These are phyloP conservation scores for Cladorrhinum sp. DNA, from an alignment of 2,329 filamentous ascomycete species.

Conservation along the genomic window DNA sequence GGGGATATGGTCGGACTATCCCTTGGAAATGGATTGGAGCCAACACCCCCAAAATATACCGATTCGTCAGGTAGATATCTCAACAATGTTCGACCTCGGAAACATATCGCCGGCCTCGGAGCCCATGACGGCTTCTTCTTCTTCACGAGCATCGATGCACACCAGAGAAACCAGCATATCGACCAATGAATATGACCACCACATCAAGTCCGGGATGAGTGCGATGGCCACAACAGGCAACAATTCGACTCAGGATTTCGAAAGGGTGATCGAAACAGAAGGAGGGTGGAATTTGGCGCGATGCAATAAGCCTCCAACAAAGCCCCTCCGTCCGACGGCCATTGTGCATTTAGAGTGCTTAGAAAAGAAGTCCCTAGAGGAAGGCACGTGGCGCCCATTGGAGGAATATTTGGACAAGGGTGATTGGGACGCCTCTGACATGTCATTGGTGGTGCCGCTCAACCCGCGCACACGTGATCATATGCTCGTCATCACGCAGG, in stretches of 20 bases:
- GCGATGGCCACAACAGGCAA: conserved; percentile 28
- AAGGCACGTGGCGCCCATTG: conserved; percentile 45
- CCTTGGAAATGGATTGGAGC: conserved; percentile 41
- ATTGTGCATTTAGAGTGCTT: conserved; percentile 51
- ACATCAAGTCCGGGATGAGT: conserved; percentile 25
- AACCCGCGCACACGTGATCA: conserved; percentile 58
- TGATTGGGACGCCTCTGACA: conserved; percentile 36
- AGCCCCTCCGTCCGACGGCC: conserved; percentile 46
- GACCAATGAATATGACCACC: conserved; percentile 30
- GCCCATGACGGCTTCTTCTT: conserved; percentile 38
- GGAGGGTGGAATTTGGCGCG: conserved; percentile 50
- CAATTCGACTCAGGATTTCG: conserved; percentile 42
- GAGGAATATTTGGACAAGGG: conserved; percentile 40
- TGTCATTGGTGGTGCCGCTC: conserved; percentile 45
- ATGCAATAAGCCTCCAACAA: conserved; percentile 47
- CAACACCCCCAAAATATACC: conserved; percentile 26
- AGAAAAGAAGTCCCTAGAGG: conserved; percentile 48
- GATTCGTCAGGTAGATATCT: conserved; percentile 34
- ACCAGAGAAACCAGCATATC: conserved; percentile 49
- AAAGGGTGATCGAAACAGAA: conserved; percentile 47
- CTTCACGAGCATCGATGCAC: conserved; percentile 43
- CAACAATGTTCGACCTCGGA: conserved; percentile 40
- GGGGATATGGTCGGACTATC: conserved; percentile 43
- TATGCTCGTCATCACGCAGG: conserved; percentile 68
- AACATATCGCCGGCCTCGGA: conserved; percentile 44